Conservation (phyloP, 495 filamentous ascomycete species). For the Diplogelasinospora grovesii region DNA sequence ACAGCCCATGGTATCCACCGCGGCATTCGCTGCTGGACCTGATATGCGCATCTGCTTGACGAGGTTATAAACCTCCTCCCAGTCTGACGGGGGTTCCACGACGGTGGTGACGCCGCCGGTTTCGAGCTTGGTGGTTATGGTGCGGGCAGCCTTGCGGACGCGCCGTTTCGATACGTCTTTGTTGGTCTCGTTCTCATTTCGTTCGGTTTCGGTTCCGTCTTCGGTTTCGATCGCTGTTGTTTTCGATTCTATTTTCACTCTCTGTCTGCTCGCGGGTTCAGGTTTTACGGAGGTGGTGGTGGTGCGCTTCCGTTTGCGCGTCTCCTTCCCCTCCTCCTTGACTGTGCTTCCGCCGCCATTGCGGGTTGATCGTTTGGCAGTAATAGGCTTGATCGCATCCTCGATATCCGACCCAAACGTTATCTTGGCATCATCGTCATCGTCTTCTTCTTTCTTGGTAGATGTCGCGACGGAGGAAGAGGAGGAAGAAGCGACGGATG, state of each 20-base stretch:
- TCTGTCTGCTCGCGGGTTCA: not conserved
- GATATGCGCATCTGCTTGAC: slow-evolving; percentile 72
- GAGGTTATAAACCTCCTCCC: slow-evolving; percentile 74
- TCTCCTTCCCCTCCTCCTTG: no score
- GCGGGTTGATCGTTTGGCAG: no score
- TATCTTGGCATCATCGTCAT: slow-evolving; percentile 11
- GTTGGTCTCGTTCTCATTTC: slow-evolving; percentile 10
- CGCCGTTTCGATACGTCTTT: slow-evolving; percentile 24
- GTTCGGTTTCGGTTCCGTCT: slow-evolving; percentile 7
- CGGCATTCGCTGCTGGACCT: slow-evolving; percentile 58
- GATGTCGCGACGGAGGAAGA: no score
- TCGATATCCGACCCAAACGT: slow-evolving; percentile 52
- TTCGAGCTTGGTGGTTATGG: slow-evolving; percentile 48
- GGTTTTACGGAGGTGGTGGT: slow-evolving; percentile 26
- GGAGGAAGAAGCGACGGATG: no score
- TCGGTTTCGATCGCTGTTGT: slow-evolving; percentile 1
- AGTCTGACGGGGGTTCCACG: slow-evolving; percentile 66
- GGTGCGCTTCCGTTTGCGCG: slow-evolving; percentile 45
- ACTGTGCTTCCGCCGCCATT: no score
- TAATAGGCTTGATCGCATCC: slow-evolving; percentile 47
- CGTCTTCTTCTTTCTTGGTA: slow-evolving; percentile 21
- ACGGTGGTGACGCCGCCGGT: slow-evolving; percentile 47
- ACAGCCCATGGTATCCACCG: slow-evolving; percentile 98
- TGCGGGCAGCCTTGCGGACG: slow-evolving; percentile 59
- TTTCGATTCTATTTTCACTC: slow-evolving; percentile 6